Evolutionary conservation across 257 asterid genomes (phyloP).

Genomic region (Nicotiana benthamiana): DNA sequence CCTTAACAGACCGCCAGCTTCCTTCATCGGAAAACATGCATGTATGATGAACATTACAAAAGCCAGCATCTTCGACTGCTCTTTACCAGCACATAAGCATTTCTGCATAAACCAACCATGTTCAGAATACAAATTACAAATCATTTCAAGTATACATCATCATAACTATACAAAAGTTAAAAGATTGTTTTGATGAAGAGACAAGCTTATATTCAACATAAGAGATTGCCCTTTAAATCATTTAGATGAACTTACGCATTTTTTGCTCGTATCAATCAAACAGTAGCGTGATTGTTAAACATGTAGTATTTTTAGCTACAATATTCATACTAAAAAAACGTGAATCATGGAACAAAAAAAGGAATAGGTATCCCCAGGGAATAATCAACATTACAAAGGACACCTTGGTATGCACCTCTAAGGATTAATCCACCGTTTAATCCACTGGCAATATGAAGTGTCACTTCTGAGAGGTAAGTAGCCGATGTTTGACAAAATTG

Average conservation of each 20-base stretch:
- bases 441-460: background rate
- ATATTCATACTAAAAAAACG: background rate
- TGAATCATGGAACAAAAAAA: background rate
- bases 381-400: background rate
- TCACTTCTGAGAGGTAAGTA: background rate
- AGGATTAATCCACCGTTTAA: background rate
- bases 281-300: background rate
- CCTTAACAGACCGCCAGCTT: background rate
- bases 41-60: background rate
- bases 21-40: background rate
- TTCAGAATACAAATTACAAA: background rate
- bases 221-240: background rate
- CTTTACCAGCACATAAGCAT: background rate
- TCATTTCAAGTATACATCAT: background rate
- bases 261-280: background rate
- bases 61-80: background rate
- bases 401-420: background rate
- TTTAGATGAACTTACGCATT: background rate
- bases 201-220: background rate
- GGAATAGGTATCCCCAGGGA: background rate
- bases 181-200: background rate
- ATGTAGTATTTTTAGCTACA: background rate
- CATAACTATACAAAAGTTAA: background rate
- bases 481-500: background rate
- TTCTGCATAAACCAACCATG: background rate